These are phyloP conservation scores for Rubia balearica DNA, from an alignment of 305 asterid genomes.

Conservation along the genomic window DNA sequence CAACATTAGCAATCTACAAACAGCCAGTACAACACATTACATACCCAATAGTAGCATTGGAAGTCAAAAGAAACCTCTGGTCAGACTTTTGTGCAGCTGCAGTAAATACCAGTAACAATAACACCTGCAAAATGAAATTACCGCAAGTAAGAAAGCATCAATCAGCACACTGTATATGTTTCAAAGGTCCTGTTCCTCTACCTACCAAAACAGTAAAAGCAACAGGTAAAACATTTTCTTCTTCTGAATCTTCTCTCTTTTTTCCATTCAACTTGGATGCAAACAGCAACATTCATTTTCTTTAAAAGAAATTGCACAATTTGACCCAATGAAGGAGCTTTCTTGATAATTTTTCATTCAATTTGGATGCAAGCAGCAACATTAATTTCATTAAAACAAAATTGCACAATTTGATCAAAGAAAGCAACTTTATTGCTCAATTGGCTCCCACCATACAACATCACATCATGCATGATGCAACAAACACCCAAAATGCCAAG, in stretches of 20 bases:
- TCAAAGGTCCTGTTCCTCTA: not conserved
- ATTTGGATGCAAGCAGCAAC: not conserved
- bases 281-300: not conserved
- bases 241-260: not conserved
- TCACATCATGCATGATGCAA: not conserved
- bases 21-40: slow-evolving; percentile 7
- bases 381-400: not conserved
- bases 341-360: not conserved
- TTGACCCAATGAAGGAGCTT: not conserved
- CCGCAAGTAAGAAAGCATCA: not conserved
- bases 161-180: too few species aligned
- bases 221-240: not conserved
- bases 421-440: not conserved
- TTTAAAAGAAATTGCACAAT: not conserved
- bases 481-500: not conserved
- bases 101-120: slow-evolving; percentile 21
- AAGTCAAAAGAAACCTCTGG: slow-evolving; percentile 37
- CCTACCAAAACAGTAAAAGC: not conserved
- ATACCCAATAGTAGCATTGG: slow-evolving; percentile 45
- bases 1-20: not conserved
- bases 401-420: not conserved
- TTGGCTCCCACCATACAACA: not conserved
- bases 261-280: not conserved
- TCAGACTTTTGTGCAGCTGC: slow-evolving; percentile 39
- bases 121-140: slow-evolving; percentile 32